These are phyloP conservation scores for Globisporangium cystogenes DNA, from an alignment of 352 stramenopile genomes.

Conservation along the genomic window DNA sequence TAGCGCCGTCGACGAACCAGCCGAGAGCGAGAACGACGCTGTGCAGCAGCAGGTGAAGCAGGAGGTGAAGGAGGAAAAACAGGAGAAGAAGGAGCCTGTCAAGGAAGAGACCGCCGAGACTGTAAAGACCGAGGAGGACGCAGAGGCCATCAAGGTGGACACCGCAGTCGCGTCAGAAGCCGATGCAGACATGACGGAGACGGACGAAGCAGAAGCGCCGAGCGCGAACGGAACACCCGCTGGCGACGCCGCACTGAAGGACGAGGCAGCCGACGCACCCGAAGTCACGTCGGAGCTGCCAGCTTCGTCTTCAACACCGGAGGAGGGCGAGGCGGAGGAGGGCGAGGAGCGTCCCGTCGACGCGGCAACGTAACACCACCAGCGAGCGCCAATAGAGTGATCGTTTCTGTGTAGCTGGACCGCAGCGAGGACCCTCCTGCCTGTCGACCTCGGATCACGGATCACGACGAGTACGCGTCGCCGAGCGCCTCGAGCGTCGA, in stretches of 20 bases:
- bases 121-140: neutral
- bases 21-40: neutral
- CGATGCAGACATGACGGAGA: neutral
- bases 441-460: no score
- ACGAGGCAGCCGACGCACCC: neutral
- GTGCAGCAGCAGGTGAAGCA: no score
- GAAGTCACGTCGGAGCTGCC: neutral
- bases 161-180: neutral
- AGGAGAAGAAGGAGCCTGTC: neutral
- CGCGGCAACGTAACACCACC: no score
- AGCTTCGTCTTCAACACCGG: neutral
- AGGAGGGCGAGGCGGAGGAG: conserved; percentile 3
- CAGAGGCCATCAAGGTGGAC: neutral
- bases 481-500: conserved; percentile 30
- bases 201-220: neutral
- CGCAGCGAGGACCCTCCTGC: no score
- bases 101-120: neutral
- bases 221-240: neutral
- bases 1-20: neutral
- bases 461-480: conserved; percentile 34
- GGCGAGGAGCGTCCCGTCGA: conserved; percentile 1
- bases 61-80: no score
- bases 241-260: neutral
- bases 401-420: no score
- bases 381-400: no score